Evolutionary conservation across 73 alveolate genomes (phyloP), one percentile per base, ranked within the genome.

Genomic region (Paramecium biaurelia): DNA sequence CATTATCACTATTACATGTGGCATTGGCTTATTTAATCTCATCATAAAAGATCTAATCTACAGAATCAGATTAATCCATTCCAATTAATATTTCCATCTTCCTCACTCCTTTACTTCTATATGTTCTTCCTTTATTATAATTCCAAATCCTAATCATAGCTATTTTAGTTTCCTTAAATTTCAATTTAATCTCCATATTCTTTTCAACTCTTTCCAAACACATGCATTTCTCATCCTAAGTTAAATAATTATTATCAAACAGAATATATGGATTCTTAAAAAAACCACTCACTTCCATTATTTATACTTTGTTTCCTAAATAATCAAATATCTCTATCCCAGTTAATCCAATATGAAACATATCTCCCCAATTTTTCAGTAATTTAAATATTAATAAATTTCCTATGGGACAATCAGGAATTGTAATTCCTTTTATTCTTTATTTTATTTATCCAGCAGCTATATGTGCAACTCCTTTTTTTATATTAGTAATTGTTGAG

Each of bases 111-210:
- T 98, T 88, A 38, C 42, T 94, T 1, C 96, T 93, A 68, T 96
- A 97, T 20, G 95, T 96, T 89, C 99, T 85, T 10, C 95, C 90
- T 82, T 95, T 95, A 85, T 96, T 96, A 87, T 96, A 96, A 67
- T 96, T 96, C 99, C 99, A 96, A 4, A 96, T 94, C 26, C 99
- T 79, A 3, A 96, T 96, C 97, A 96, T 94, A 2, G 98, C 88
- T 18, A 96, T 76, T 35, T 93, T 63, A 0, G 35, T 21, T 21
- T 74, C 87, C 58, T 74, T 35, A 21, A 74, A 32, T 38, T 37
- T 43, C 24, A 74, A 14, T 74, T 74, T 74, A 74, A 74, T 35
- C 59, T 74, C 87, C 87, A 74, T 74, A 28, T 74, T 32, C 47
- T 74, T 74, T 10, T 35, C 59, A 74, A 74, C 1, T 14, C 59